Base-by-base conservation (phyloP, 805 yeast genomes). In the Metschnikowia hibisci region DNA sequence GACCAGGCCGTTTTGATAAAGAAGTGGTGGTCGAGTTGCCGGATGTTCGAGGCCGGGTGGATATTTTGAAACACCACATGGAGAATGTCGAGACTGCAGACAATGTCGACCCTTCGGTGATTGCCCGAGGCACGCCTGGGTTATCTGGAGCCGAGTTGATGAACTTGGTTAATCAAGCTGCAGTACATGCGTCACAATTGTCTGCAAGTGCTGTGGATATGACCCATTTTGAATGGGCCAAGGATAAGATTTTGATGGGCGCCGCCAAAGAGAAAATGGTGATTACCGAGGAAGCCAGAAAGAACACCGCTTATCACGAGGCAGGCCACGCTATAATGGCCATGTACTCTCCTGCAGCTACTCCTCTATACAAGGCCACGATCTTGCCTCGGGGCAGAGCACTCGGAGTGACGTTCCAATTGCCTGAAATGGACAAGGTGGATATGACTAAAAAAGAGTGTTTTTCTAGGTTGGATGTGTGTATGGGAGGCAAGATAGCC, bases 311-410 rank as follows among this genome's bases (percentile, higher is more conserved):
- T 1, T 93, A 82, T 64, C 99, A 93, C 67, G 99, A 93, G 70
- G 99, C 99, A 14, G 99, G 99, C 4, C 99, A 93, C 68, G 99
- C 99, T 4, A 87, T 93, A 45, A 89, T 91, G 86, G 98, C 99
- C 9, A 77, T 93, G 80, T 93, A 77, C 64, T 87, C 96, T 4
- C 82, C 83, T 12, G 96, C 95, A 14, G 97, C 99, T 3, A 89
- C 96, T 3, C 90, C 96, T 2, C 74, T 93, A 51, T 93, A 93
- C 70, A 93, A 93, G 67, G 98, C 98, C 4, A 93, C 99, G 0
- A 90, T 93, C 50, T 74, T 93, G 50, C 99, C 99, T 34, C 78
- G 99, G 60, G 99, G 99, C 34, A 74, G 96, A 53, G 99, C 99
- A 0, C 72, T 93, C 41, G 99, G 99, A 62, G 80, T 93, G 36